Base-by-base conservation (phyloP, 306 rosid genomes). In the Malus domestica region DNA sequence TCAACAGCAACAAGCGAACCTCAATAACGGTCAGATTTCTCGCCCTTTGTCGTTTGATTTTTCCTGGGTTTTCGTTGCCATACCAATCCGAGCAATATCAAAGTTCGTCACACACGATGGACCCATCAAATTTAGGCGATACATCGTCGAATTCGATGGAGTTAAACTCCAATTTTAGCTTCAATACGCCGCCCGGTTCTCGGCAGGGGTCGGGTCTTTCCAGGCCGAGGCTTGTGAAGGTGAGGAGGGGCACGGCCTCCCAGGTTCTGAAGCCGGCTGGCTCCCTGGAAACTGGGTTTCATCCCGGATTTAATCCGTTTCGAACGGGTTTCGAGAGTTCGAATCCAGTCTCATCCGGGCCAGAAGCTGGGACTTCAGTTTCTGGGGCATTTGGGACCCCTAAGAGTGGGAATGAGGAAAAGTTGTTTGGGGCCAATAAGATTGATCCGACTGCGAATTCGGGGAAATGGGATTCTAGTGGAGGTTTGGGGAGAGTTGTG, bases 141-240 rank as follows among this genome's bases (percentile, higher is more conserved):
- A 81, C 67, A 68, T 44, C 84, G 55, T 78, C 90, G 29, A 81
- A 76, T 65, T 82, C 82, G 10, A 69, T 77, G 58, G 75, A 70
- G 4, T 49, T 62, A 1, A 69, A 77, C 65, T 32, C 86, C 11
- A 81, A 77, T 69, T 69, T 86, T 69, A 82, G 87, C 57, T 86
- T 88, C 81, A 80, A 74, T 70, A 23, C 90, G 20, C 55, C 84
- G 77, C 68, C 95, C 20, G 74, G 57, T 69, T 73, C 84, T 14
- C 86, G 88, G 76, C 78, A 85, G 67, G 83, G 75, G 67, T 80
- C 89, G 15, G 90, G 89, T 62, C 80, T 81, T 19, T 62, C 91
- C 25, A 88, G 80, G 83, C 98, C 98, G 19, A 80, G 97, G 80
- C 44, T 90, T 54, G 52, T 72, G 20, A 96, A 96, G 86, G 79